phyloP scores from a whole-genome alignment of 192 early-diverging fungal genomes.

The Backusella tarrabulga region DNA sequence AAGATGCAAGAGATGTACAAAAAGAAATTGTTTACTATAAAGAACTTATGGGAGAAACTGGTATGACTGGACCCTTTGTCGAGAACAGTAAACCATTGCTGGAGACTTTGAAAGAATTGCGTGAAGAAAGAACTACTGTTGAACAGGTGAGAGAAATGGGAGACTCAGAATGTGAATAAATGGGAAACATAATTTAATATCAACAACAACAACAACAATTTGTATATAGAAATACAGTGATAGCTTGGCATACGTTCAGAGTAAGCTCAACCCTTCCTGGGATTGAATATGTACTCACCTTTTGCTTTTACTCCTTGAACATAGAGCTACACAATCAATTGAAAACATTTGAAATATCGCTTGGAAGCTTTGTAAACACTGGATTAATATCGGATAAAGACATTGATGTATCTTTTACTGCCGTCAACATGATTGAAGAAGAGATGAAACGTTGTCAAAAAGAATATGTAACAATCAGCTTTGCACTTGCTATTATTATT shows the following conservation, averaged over 20 bases:
- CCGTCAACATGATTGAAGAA: slow-evolving; percentile 23
- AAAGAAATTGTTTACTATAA: background rate
- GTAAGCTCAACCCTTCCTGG: background rate
- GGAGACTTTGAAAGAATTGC: background rate
- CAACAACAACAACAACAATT: background rate
- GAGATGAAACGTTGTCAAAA: slow-evolving; percentile 27
- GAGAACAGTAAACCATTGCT: background rate
- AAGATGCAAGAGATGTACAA: background rate
- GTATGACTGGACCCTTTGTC: background rate
- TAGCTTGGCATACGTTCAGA: background rate
- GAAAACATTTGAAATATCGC: background rate
- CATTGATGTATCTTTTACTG: slow-evolving; percentile 24
- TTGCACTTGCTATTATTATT: too few relatives aligned
- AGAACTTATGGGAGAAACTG: background rate
- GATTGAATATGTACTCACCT: background rate
- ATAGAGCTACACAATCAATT: slow-evolving; percentile 27
- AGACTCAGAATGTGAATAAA: too few relatives aligned
- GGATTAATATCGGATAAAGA: slow-evolving; percentile 5
- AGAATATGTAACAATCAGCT: slow-evolving; percentile 24
- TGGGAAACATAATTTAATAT: too few relatives aligned
- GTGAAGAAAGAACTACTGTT: background rate
- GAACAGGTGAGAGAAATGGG: background rate
- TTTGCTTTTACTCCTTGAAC: background rate
- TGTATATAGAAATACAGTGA: background rate
- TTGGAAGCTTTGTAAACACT: slow-evolving; percentile 20